These are phyloP conservation scores for Lasiodiplodia gonubiensis DNA, from an alignment of 2,329 filamentous ascomycete species.

Conservation along the genomic window DNA sequence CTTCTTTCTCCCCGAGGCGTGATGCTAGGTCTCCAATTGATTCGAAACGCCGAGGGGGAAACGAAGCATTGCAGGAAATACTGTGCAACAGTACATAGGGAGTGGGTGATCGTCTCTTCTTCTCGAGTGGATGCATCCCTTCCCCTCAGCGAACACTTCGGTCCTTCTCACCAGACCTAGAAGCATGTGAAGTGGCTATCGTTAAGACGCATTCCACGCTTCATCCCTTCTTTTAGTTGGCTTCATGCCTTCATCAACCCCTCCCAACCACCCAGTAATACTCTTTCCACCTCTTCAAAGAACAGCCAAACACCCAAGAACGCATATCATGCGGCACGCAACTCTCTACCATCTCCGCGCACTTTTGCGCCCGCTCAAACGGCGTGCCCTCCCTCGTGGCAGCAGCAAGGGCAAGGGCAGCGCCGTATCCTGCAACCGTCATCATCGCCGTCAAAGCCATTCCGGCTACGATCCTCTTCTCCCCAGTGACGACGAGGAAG, in stretches of 20 bases:
- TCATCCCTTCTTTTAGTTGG: background rate
- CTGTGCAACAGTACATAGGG: conserved; percentile 10
- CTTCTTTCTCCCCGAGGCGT: background rate
- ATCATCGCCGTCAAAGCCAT: background rate
- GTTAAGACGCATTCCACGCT: background rate
- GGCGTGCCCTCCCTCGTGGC: background rate
- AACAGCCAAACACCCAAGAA: background rate
- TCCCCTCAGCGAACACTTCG: background rate
- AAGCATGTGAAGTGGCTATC: background rate
- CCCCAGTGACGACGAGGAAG: background rate
- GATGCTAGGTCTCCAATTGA: background rate
- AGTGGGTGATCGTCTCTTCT: background rate
- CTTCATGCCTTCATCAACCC: background rate
- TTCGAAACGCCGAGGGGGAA: conserved; percentile 13
- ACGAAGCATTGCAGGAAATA: background rate
- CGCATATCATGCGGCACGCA: conserved; percentile 2
- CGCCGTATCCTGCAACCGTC: background rate
- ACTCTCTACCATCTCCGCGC: conserved; percentile 19
- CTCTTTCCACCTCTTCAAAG: background rate
- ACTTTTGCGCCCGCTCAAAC: conserved; percentile 7
- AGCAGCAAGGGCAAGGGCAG: background rate
- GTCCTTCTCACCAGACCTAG: background rate
- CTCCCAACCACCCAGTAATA: background rate
- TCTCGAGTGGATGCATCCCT: background rate
- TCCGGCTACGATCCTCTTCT: background rate